phyloP scores from a whole-genome alignment of 1,139 yeast species.

The Geotrichum fermentans region DNA sequence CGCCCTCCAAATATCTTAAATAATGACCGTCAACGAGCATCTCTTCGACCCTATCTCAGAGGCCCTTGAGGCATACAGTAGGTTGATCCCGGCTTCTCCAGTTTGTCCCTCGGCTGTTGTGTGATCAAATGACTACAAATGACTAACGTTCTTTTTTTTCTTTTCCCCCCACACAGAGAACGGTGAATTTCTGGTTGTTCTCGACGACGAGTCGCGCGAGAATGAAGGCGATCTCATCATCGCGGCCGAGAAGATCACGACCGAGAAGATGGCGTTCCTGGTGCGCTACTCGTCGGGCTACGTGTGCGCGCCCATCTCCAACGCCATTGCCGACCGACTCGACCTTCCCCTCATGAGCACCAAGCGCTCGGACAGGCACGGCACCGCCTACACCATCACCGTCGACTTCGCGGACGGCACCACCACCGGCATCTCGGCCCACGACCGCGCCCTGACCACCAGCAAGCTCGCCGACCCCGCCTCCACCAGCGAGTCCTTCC shows the following conservation, averaged over 20 bases:
- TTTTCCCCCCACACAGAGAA: slow-evolving; percentile 39
- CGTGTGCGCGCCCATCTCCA: slow-evolving; percentile 85
- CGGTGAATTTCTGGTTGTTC: slow-evolving; percentile 87
- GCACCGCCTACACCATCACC: slow-evolving; percentile 94
- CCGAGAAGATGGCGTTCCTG: slow-evolving; percentile 88
- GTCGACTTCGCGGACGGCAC: slow-evolving; percentile 78
- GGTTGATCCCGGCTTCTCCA: slow-evolving; percentile 15
- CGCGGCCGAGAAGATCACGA: slow-evolving; percentile 77
- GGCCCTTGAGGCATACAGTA: slow-evolving; percentile 70
- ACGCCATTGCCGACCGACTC: slow-evolving; percentile 70
- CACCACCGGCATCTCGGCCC: slow-evolving; percentile 96
- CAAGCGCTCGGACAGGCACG: slow-evolving; percentile 66
- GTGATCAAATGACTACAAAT: neutral
- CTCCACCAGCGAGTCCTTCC: slow-evolving; percentile 58
- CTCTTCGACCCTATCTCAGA: slow-evolving; percentile 58
- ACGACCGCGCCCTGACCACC: slow-evolving; percentile 86
- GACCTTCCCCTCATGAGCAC: slow-evolving; percentile 74
- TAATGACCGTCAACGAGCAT: slow-evolving; percentile 18
- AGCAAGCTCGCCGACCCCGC: slow-evolving; percentile 59
- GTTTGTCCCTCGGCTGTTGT: neutral
- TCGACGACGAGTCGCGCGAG: slow-evolving; percentile 94
- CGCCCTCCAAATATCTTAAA: no score
- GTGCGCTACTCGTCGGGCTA: slow-evolving; percentile 84
- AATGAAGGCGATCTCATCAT: slow-evolving; percentile 96
- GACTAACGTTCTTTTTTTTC: neutral